phyloP scores from a whole-genome alignment of 768 basidiomycete species.

The Rhodocollybia butyracea region DNA sequence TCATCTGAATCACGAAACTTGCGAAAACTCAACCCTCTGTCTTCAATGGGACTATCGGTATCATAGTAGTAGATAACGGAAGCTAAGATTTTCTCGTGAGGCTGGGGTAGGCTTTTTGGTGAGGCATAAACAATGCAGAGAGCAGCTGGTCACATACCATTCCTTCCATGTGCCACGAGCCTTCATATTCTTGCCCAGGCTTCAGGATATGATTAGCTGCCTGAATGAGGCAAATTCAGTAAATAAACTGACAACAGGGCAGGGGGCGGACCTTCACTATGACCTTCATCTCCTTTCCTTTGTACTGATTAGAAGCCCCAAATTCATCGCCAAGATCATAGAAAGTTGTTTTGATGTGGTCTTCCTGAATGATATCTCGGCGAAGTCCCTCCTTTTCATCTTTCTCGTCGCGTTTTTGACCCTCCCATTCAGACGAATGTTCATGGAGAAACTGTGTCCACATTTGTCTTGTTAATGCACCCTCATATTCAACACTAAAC shows the following conservation, averaged over 20 bases:
- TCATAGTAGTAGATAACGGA: constrained; percentile 16
- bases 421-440: not conserved
- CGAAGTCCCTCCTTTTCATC: not conserved
- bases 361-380: not conserved
- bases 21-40: constrained; percentile 9
- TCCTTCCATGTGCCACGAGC: too few relatives aligned
- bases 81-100: constrained; percentile 14
- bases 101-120: constrained; percentile 1
- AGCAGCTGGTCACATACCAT: constrained; percentile 12
- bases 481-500: not conserved
- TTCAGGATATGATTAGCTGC: constrained; percentile 14
- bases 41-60: constrained; percentile 5
- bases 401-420: not conserved
- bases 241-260: too few relatives aligned
- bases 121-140: not conserved
- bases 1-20: constrained; percentile 29
- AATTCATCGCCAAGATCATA: not conserved
- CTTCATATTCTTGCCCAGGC: too few relatives aligned
- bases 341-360: not conserved
- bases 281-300: constrained; percentile 1
- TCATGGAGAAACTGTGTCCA: not conserved
- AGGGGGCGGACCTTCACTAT: not conserved
- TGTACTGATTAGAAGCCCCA: not conserved
- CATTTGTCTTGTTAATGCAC: not conserved
- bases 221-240: too few relatives aligned